These are phyloP conservation scores for Penicillium chermesinum DNA, from an alignment of 495 filamentous ascomycete genomes.

Conservation along the genomic window DNA sequence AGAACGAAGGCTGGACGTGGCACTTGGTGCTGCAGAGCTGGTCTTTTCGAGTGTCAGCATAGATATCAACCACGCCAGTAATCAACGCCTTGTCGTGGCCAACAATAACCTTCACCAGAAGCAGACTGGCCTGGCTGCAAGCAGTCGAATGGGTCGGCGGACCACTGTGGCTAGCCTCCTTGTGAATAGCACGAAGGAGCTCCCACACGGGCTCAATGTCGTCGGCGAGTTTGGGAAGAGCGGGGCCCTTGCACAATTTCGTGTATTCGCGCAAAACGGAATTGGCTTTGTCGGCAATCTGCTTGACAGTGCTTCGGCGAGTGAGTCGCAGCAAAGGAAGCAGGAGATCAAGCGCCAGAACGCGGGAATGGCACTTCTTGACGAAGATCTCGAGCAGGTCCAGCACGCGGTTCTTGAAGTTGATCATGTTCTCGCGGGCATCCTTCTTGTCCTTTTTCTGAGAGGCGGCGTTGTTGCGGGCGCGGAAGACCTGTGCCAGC, in stretches of 20 bases:
- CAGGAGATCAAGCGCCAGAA: constrained; percentile 61
- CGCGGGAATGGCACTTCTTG: constrained; percentile 66
- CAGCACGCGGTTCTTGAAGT: constrained; percentile 91
- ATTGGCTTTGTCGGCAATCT: constrained; percentile 67
- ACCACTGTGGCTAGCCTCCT: constrained; percentile 61
- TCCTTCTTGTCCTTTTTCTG: constrained; percentile 79
- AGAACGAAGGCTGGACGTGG: constrained; percentile 56
- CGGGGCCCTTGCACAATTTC: constrained; percentile 58
- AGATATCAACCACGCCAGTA: constrained; percentile 48
- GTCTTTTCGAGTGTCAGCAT: constrained; percentile 50
- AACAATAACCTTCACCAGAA: constrained; percentile 57
- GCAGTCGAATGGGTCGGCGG: constrained; percentile 50
- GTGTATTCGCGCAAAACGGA: constrained; percentile 63
- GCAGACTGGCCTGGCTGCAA: constrained; percentile 59
- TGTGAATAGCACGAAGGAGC: constrained; percentile 63
- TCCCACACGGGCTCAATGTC: constrained; percentile 44
- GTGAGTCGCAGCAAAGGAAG: constrained; percentile 58
- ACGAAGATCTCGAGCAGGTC: constrained; percentile 83
- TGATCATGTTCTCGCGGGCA: constrained; percentile 81
- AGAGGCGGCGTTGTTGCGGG: constrained; percentile 53
- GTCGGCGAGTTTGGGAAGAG: constrained; percentile 39
- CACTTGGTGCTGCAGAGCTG: constrained; percentile 52
- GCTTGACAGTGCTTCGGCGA: constrained; percentile 60
- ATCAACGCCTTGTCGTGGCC: constrained; percentile 45
- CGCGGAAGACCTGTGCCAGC: constrained; percentile 76